phyloP scores from a whole-genome alignment of 305 asterid genomes.

The Solanum chacoense region DNA sequence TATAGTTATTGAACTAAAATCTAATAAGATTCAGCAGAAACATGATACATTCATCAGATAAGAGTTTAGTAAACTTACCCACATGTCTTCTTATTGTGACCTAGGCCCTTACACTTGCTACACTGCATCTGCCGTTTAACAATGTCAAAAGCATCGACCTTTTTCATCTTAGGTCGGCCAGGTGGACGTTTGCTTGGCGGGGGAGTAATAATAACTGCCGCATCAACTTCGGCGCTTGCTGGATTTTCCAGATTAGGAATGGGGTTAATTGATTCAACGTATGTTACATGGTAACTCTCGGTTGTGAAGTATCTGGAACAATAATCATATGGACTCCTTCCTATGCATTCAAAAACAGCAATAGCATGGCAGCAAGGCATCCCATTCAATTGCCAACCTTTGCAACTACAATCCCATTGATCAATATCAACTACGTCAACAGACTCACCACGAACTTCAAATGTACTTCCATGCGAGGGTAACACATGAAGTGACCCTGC shows the following conservation, averaged over 20 bases:
- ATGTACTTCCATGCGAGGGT: slow-evolving; percentile 8
- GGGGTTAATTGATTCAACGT: slow-evolving; percentile 10
- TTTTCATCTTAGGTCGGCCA: slow-evolving; percentile 10
- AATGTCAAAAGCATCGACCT: not conserved
- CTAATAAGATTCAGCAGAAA: not conserved
- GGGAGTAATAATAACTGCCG: not conserved
- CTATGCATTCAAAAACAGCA: slow-evolving; percentile 7
- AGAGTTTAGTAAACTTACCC: slow-evolving; percentile 1
- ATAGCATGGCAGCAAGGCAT: slow-evolving; percentile 18
- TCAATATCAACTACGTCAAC: slow-evolving; percentile 12
- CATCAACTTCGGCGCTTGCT: not conserved
- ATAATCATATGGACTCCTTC: slow-evolving; percentile 14
- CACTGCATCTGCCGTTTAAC: slow-evolving; percentile 13
- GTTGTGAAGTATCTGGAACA: slow-evolving; percentile 11
- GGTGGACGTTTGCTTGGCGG: slow-evolving; percentile 14
- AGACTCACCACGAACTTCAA: slow-evolving; percentile 8
- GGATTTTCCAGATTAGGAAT: slow-evolving; percentile 7
- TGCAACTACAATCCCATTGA: slow-evolving; percentile 16
- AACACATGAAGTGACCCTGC: slow-evolving; percentile 7
- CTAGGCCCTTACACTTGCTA: slow-evolving; percentile 13
- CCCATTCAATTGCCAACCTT: slow-evolving; percentile 7
- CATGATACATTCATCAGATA: not conserved
- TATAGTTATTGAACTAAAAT: not conserved
- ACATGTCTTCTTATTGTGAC: slow-evolving; percentile 15
- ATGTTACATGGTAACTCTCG: slow-evolving; percentile 9